These are phyloP conservation scores for Lecanicillium sp. DNA, from an alignment of 2,329 filamentous ascomycete genomes.

Conservation along the genomic window DNA sequence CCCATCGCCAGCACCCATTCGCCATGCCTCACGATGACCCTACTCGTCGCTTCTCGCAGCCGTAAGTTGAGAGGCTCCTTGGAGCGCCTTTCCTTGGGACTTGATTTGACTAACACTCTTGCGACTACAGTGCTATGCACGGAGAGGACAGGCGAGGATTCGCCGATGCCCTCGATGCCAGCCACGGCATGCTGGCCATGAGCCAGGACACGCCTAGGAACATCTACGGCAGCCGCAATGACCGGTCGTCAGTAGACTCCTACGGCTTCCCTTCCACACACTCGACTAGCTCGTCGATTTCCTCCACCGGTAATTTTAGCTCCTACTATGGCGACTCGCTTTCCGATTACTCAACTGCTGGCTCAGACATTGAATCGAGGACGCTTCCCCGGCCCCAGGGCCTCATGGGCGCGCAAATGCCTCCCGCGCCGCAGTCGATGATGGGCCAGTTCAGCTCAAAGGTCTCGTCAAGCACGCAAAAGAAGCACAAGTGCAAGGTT, in stretches of 20 bases:
- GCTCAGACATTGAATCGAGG: slow-evolving; percentile 80
- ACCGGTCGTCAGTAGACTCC: slow-evolving; percentile 70
- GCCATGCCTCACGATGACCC: slow-evolving; percentile 48
- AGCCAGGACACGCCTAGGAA: slow-evolving; percentile 91
- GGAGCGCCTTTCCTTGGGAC: no score
- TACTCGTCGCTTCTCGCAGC: slow-evolving; percentile 68
- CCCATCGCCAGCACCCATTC: slow-evolving; percentile 49
- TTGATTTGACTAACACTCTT: no score
- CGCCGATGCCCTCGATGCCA: slow-evolving; percentile 84
- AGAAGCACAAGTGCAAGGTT: slow-evolving; percentile 99
- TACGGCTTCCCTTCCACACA: slow-evolving; percentile 86
- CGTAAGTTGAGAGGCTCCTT: slow-evolving; percentile 67
- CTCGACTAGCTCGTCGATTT: slow-evolving; percentile 85
- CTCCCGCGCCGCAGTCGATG: slow-evolving; percentile 89
- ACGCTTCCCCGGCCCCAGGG: slow-evolving; percentile 76
- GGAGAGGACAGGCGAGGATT: slow-evolving; percentile 63
- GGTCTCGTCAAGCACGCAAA: slow-evolving; percentile 88
- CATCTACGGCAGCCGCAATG: slow-evolving; percentile 67
- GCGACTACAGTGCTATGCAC: slow-evolving; percentile 27
- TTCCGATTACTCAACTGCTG: slow-evolving; percentile 85
- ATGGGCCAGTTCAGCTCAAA: slow-evolving; percentile 99
- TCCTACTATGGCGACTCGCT: slow-evolving; percentile 82
- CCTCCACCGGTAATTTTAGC: slow-evolving; percentile 70
- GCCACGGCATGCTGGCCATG: slow-evolving; percentile 90
- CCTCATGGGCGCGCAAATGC: slow-evolving; percentile 51